Base-by-base conservation (phyloP, 768 basidiomycete species). In the Mycena galericulata region DNA sequence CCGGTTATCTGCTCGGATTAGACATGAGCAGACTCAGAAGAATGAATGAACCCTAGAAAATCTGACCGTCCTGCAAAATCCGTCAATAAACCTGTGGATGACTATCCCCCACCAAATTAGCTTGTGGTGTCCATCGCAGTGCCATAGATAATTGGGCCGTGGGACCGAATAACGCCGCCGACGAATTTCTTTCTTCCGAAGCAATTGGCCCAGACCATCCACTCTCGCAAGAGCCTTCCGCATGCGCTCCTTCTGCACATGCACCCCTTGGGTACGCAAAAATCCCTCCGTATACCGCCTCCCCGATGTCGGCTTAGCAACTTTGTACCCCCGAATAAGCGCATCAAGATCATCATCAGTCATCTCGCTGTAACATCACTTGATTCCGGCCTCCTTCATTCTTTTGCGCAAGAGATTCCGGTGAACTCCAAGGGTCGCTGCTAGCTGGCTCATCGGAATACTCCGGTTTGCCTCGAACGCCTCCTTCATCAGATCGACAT, bases 21-120 rank as follows among this genome's bases (percentile, higher is more conserved):
- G 22, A 30, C 17, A 40, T 32, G 3, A n/a, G n/a, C n/a, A n/a
- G n/a, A n/a, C n/a, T n/a, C n/a, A n/a, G n/a, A n/a, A n/a, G n/a
- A n/a, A n/a, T 32, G 62, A 22, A 40, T 10, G 29, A 58, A n/a
- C n/a, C n/a, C n/a, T 18, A 24, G 34, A 59, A 27, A 27, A 56
- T 58, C 72, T 27, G 53, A 77, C 75, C n/a, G 75, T 79, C n/a
- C 75, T 47, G 60, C 69, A 73, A 62, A 71, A 80, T 1, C 79
- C 80, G 67, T 81, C 79, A 46, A 77, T 63, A 38, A 76, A 71
- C 2, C 76, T 75, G 65, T 78, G 77, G 27, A 77, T 73, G 2
- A 77, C 75, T 62, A 77, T 66, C 1, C 56, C 56, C 56, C 74
- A 17, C 75, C 69, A 69, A 75, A 74, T n/a, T n/a, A n/a, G n/a